phyloP scores from a whole-genome alignment of 1,284 basidiomycete genomes.

The Coniferiporia sulphurascens region DNA sequence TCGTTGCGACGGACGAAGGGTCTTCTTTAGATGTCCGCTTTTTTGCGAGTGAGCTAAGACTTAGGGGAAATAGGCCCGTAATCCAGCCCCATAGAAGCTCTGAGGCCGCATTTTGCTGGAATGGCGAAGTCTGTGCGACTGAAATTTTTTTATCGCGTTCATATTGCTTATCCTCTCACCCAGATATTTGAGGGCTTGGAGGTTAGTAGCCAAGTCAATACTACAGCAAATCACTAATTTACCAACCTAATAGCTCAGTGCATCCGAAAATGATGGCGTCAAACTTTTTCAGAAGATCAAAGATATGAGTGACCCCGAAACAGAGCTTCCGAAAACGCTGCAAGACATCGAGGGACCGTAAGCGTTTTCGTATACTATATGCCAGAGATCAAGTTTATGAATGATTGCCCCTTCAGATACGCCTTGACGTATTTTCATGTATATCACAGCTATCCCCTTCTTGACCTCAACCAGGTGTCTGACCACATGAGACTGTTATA shows the following conservation, averaged over 20 bases:
- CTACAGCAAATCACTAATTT: neutral
- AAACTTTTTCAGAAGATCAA: slow-evolving; percentile 56
- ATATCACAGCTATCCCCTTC: slow-evolving; percentile 20
- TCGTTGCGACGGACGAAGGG: slow-evolving; percentile 3
- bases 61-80: slow-evolving; percentile 62
- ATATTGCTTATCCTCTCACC: neutral
- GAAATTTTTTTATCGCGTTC: neutral
- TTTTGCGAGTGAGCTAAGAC: slow-evolving; percentile 73
- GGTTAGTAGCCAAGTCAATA: slow-evolving; percentile 32
- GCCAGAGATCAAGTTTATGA: slow-evolving; percentile 9
- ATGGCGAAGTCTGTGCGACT: slow-evolving; percentile 68
- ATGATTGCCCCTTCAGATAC: slow-evolving; percentile 47
- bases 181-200: slow-evolving; percentile 77
- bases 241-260: slow-evolving; percentile 35
- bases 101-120: slow-evolving; percentile 79
- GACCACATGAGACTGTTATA: slow-evolving; percentile 27
- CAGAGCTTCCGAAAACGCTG: slow-evolving; percentile 46
- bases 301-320: slow-evolving; percentile 33
- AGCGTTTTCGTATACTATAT: slow-evolving; percentile 32
- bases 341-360: slow-evolving; percentile 82
- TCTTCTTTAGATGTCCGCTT: slow-evolving; percentile 40
- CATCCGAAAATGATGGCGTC: slow-evolving; percentile 74
- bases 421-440: slow-evolving; percentile 82
- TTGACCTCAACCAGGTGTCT: slow-evolving; percentile 1
- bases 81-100: slow-evolving; percentile 66